Evolutionary conservation across 148 eudicot genomes (phyloP), one percentile per base, ranked within the genome.

Genomic region (Chenopodium formosanum): DNA sequence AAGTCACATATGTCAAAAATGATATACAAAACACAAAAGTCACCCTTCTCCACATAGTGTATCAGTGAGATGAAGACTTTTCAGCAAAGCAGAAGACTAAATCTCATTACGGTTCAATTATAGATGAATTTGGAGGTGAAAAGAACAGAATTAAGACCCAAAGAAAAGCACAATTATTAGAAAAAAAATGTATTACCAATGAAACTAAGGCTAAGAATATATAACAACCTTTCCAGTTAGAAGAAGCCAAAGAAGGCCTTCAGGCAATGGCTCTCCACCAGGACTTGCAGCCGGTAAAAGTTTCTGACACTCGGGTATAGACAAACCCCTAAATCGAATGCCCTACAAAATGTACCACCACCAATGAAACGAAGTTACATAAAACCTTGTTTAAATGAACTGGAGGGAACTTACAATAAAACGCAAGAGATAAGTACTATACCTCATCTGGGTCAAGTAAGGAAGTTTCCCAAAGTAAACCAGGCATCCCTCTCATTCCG

Each of bases 401-500:
- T 34, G 7, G 64, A 83, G 52, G 58, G 64, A 27, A 78, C 1
- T 71, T 13, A 32, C 44, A 34, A 22, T 44, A 0, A 12, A 13
- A 48, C 23, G 27, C 13, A 9, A 80, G 20, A 13, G 31, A 79
- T 70, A 29, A 34, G 47, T 40, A 82, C 10, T 17, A 78, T 88
- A 96, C 99, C 97, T 96, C 98, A 62, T 96, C 98, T 46, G 99
- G 91, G 82, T 96, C 99, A 86, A 96, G 97, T 84, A 96, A 88
- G 75, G 99, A 96, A 20, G 98, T 89, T 84, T 94, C 99, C 98
- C 98, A 96, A 52, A 96, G 85, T 82, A 94, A 85, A 80, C 98
- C 98, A 47, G 90, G 90, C 99, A 96, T 96, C 83, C 99, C 99
- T 87, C 99, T 91, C 99, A 96, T 96, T 81, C 99, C 99, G 80